A percentile compares a stretch with the other conserved stretches of the same genome.
phyloP scores from a whole-genome alignment of 768 basidiomycete species.

The Imleria badia region DNA sequence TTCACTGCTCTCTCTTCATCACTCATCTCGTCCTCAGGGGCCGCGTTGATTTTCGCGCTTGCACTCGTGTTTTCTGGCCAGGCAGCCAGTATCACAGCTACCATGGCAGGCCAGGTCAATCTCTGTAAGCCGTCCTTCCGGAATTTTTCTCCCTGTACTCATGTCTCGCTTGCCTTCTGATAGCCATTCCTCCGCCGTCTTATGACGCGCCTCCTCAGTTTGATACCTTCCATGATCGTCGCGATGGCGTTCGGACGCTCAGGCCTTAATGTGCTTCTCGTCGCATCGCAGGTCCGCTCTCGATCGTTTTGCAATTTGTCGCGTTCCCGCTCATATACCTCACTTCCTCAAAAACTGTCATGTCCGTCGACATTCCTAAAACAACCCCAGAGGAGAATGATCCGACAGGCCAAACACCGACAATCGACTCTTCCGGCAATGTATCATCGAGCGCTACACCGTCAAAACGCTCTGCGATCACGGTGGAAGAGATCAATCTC shows the following conservation, averaged over 20 bases:
- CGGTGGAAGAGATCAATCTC: no score
- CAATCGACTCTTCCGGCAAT: no score
- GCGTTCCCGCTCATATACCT: constrained; percentile 43
- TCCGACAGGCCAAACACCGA: not conserved
- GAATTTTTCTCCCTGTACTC: no score
- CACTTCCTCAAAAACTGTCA: constrained; percentile 37
- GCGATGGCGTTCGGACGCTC: constrained; percentile 42
- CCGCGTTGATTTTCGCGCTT: constrained; percentile 40
- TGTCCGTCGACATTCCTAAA: constrained; percentile 13
- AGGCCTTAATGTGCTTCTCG: constrained; percentile 47
- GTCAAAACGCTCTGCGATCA: not conserved
- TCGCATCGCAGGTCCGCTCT: constrained; percentile 48
- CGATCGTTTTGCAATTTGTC: constrained; percentile 47
- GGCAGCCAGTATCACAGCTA: constrained; percentile 13
- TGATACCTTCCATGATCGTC: constrained; percentile 45
- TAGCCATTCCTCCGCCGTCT: constrained; percentile 40
- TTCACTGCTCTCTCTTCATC: not conserved
- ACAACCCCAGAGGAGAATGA: not conserved
- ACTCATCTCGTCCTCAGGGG: not conserved
- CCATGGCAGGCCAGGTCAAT: constrained; percentile 13
- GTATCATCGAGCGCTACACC: not conserved
- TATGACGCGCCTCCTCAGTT: constrained; percentile 43
- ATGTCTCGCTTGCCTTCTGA: no score
- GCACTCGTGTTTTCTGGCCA: constrained; percentile 48
- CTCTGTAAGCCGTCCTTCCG: constrained; percentile 22